Conservation (phyloP, 2,329 filamentous ascomycete genomes). For the Gnomoniopsis smithogilvyi region DNA sequence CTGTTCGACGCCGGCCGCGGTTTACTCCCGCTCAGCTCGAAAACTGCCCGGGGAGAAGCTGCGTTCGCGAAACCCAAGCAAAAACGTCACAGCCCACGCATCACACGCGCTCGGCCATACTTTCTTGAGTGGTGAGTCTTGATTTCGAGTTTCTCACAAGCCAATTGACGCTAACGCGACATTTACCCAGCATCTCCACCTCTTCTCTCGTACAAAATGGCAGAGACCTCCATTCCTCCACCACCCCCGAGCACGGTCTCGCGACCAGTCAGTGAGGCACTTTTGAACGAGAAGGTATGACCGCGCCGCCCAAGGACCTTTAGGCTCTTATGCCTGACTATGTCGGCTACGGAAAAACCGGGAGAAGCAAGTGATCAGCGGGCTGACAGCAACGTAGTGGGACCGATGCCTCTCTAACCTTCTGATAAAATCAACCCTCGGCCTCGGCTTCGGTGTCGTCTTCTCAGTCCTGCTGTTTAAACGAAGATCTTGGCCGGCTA, state of each 20-base stretch:
- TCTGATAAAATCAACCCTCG: conserved; percentile 93
- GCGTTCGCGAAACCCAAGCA: conserved; percentile 16
- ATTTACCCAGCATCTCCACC: not conserved
- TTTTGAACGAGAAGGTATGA: conserved; percentile 96
- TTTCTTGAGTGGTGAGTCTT: conserved; percentile 13
- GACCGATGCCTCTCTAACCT: conserved; percentile 97
- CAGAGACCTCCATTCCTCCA: conserved; percentile 51
- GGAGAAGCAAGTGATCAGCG: not conserved
- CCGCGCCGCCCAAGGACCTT: not conserved
- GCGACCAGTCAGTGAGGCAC: conserved; percentile 92
- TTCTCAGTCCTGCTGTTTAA: conserved; percentile 99
- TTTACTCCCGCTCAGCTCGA: conserved; percentile 3
- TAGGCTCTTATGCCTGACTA: too few species aligned
- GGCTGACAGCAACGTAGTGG: conserved; percentile 60
- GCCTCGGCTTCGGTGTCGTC: conserved; percentile 94
- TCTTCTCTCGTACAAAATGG: conserved; percentile 40
- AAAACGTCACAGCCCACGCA: conserved; percentile 19
- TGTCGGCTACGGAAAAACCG: not conserved
- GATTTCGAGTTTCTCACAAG: not conserved
- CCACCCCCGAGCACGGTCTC: conserved; percentile 63
- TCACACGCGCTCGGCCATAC: conserved; percentile 16
- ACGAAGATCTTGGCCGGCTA: conserved; percentile 96
- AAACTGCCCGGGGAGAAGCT: conserved; percentile 18
- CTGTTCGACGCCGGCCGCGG: too few species aligned
- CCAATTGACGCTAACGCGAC: conserved; percentile 21